Conservation (phyloP, 805 yeast species). For the Ogataea kodamae region DNA sequence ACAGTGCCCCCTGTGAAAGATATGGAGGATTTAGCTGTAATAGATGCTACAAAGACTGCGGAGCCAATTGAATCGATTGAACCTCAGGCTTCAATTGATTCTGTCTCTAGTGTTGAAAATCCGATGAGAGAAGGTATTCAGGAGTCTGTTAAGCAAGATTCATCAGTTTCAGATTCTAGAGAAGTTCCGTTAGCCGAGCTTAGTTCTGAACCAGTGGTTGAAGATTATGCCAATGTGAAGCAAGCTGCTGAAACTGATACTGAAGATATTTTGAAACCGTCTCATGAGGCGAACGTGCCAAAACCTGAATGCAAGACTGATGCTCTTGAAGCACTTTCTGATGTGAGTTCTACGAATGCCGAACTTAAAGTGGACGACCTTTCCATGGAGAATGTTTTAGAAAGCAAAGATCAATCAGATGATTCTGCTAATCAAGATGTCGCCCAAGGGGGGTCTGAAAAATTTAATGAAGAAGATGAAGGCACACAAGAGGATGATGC, state of each 20-base stretch:
- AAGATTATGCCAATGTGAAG: background rate
- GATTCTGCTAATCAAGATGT: background rate
- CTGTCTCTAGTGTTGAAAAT: constrained; percentile 1
- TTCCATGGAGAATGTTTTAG: no score
- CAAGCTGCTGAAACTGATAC: background rate
- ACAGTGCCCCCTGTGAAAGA: constrained; percentile 3
- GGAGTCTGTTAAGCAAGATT: background rate
- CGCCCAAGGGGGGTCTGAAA: constrained; percentile 1
- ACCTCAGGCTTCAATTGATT: no score
- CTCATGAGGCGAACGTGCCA: background rate
- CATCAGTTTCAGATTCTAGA: background rate
- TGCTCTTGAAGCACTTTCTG: background rate
- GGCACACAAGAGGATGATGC: constrained; percentile 11
- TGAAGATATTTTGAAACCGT: no score
- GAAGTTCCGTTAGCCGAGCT: background rate
- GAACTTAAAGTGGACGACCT: no score
- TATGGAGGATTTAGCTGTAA: constrained; percentile 8
- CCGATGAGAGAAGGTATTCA: constrained; percentile 3
- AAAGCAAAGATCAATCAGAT: no score
- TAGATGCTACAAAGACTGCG: background rate
- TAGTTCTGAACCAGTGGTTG: background rate
- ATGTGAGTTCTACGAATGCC: background rate
- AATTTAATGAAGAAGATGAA: constrained; percentile 2
- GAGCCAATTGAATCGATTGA: background rate
- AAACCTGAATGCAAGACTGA: constrained; percentile 1